Percentiles rank a stretch among this genome's conserved stretches.
phyloP scores from a whole-genome alignment of 768 basidiomycete species.

The Tricholoma furcatifolium region DNA sequence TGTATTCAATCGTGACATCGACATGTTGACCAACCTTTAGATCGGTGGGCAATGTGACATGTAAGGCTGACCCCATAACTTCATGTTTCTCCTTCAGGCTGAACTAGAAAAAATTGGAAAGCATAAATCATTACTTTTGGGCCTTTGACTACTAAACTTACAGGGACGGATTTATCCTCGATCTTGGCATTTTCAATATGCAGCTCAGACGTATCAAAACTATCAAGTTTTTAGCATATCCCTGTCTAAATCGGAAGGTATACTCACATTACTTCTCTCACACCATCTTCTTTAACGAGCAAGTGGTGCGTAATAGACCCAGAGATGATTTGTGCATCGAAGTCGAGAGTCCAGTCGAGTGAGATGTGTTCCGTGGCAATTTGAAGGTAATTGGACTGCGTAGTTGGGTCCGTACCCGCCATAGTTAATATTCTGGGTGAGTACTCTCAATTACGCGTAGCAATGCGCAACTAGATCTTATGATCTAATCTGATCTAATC shows the following conservation, averaged over 20 bases:
- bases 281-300: conserved; percentile 47
- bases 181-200: conserved; percentile 55
- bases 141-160: conserved; percentile 24
- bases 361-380: conserved; percentile 65
- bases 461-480: too few species aligned
- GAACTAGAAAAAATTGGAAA: conserved; percentile 35
- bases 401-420: conserved; percentile 53
- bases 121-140: neutral
- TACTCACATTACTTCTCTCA: conserved; percentile 60
- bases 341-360: conserved; percentile 82
- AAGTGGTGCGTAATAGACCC: conserved; percentile 70
- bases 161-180: conserved; percentile 45
- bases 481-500: too few species aligned
- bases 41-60: conserved; percentile 48
- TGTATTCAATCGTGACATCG: conserved; percentile 60
- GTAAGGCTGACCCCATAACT: conserved; percentile 78
- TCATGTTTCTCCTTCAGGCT: conserved; percentile 55
- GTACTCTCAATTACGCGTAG: too few species aligned
- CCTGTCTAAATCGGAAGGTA: neutral
- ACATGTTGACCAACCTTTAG: conserved; percentile 45
- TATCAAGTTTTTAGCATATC: conserved; percentile 21
- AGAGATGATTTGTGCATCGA: conserved; percentile 39
- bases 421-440: too few species aligned
- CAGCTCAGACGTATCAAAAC: conserved; percentile 76
- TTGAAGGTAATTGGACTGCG: conserved; percentile 77